phyloP scores from a whole-genome alignment of 2,329 filamentous ascomycete genomes.

The Pseudogymnoascus verrucosus region DNA sequence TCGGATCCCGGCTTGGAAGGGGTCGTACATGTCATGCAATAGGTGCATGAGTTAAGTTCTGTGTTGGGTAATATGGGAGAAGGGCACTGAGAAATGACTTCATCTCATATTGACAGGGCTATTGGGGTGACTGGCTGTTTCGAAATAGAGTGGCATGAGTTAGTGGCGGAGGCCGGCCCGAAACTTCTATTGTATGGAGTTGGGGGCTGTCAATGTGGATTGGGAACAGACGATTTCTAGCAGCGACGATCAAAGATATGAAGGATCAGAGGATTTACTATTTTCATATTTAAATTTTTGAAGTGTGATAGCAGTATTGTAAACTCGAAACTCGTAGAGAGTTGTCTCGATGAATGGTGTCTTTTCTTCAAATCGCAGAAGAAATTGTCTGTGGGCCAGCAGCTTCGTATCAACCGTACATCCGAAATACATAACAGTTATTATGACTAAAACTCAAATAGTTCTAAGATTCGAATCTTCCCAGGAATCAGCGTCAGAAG shows the following conservation, averaged over 20 bases:
- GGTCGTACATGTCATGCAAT: background rate
- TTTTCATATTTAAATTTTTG: background rate
- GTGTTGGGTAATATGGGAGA: background rate
- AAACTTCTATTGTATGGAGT: background rate
- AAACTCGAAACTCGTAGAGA: background rate
- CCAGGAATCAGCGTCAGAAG: background rate
- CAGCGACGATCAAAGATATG: background rate
- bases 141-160: constrained; percentile 2
- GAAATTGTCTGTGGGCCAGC: background rate
- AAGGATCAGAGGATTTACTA: background rate
- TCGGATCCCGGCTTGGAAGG: background rate
- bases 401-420: background rate
- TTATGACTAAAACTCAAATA: background rate
- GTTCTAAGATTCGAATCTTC: background rate
- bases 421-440: background rate
- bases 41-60: background rate
- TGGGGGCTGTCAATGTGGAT: background rate
- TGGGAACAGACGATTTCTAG: background rate
- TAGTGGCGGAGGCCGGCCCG: constrained; percentile 4
- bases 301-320: background rate
- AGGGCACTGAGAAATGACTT: background rate
- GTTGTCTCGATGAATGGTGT: background rate
- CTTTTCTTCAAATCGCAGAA: background rate
- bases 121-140: background rate
- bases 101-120: constrained; percentile 4